phyloP scores from a whole-genome alignment of 2,329 filamentous ascomycete species.

The Monosporascus sp. region DNA sequence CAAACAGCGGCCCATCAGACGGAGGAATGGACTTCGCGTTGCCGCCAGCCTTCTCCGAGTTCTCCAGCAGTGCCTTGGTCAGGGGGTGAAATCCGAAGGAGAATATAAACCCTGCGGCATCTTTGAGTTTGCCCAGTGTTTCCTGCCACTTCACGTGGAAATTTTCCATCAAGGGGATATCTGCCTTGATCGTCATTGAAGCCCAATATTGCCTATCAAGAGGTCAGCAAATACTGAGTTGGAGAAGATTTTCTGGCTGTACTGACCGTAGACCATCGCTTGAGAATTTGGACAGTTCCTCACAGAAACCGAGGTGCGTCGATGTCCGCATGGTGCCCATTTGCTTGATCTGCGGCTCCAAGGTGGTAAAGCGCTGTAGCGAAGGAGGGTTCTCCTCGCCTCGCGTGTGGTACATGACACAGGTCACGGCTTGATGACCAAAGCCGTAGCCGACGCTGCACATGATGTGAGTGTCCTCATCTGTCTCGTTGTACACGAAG shows the following conservation, averaged over 20 bases:
- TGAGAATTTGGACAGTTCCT: constrained; percentile 9
- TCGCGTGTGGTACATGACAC: constrained; percentile 14
- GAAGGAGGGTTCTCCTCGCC: constrained; percentile 11
- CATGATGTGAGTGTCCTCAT: constrained; percentile 11
- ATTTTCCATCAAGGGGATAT: constrained; percentile 7
- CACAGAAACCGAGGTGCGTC: constrained; percentile 9
- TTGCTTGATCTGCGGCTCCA: constrained; percentile 12
- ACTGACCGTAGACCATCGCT: constrained; percentile 5
- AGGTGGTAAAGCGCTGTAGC: constrained; percentile 10
- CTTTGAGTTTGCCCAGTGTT: constrained; percentile 8
- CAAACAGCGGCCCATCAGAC: constrained; percentile 14
- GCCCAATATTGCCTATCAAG: constrained; percentile 10
- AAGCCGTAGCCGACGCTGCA: constrained; percentile 10
- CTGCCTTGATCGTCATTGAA: constrained; percentile 7
- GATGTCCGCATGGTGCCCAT: constrained; percentile 11
- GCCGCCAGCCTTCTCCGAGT: constrained; percentile 10
- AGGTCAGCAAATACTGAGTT: neutral
- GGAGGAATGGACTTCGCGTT: constrained; percentile 14
- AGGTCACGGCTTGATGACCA: constrained; percentile 10
- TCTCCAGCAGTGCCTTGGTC: constrained; percentile 11
- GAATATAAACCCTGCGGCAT: constrained; percentile 14
- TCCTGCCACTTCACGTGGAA: constrained; percentile 14
- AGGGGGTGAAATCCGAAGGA: constrained; percentile 14
- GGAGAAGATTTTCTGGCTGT: neutral
- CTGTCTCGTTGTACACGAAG: constrained; percentile 10